A percentile compares a stretch with the other conserved stretches of the same genome.
Conservation (phyloP, 768 basidiomycete genomes). For the Leucocoprinus sp. region DNA sequence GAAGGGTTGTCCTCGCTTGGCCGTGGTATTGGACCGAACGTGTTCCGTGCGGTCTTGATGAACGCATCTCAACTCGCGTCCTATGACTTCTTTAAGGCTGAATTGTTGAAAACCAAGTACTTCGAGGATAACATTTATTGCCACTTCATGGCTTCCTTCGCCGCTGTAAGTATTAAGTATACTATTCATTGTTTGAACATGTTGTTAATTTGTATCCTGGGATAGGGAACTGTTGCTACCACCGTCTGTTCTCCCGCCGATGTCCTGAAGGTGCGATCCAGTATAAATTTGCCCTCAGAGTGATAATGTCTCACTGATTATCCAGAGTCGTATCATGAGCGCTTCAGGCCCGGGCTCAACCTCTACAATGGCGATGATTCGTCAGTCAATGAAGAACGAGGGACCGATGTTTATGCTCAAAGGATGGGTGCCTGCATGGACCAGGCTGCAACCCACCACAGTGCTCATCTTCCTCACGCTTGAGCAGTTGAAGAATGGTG, state of each 20-base stretch:
- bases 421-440: slow-evolving; percentile 87
- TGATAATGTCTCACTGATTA: neutral
- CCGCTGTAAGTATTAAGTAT: slow-evolving; percentile 53
- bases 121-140: slow-evolving; percentile 77
- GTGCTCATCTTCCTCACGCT: slow-evolving; percentile 82
- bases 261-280: slow-evolving; percentile 56
- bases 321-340: slow-evolving; percentile 79
- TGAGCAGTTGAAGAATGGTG: slow-evolving; percentile 69
- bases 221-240: slow-evolving; percentile 78
- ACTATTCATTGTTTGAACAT: neutral
- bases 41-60: slow-evolving; percentile 82
- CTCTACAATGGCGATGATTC: slow-evolving; percentile 66
- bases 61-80: slow-evolving; percentile 90
- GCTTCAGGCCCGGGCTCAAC: slow-evolving; percentile 75
- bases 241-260: slow-evolving; percentile 87
- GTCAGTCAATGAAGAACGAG: slow-evolving; percentile 58
- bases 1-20: slow-evolving; percentile 71
- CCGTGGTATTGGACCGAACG: slow-evolving; percentile 78
- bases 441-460: slow-evolving; percentile 78
- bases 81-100: slow-evolving; percentile 91
- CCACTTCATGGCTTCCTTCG: slow-evolving; percentile 83
- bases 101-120: slow-evolving; percentile 61
- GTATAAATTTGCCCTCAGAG: neutral
- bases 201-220: neutral
- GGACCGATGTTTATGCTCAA: slow-evolving; percentile 91